Conservation (phyloP, 805 yeast genomes). For the Torulaspora maleeae region DNA sequence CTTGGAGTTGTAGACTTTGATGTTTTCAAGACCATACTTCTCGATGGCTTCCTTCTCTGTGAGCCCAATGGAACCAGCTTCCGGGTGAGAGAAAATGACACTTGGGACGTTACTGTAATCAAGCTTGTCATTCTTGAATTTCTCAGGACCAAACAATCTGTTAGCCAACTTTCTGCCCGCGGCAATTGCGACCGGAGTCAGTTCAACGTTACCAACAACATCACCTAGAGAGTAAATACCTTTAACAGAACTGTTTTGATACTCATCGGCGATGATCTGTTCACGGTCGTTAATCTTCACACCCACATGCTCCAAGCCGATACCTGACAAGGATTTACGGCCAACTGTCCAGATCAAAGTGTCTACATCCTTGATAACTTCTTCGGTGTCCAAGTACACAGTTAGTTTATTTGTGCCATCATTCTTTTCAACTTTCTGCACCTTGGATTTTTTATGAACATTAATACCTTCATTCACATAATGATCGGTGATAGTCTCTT, state of each 20-base stretch:
- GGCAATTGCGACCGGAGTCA: conserved; percentile 98
- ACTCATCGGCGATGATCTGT: conserved; percentile 78
- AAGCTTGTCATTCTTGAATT: conserved; percentile 67
- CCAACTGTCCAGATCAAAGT: conserved; percentile 92
- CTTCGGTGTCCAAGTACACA: conserved; percentile 41
- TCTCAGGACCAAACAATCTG: conserved; percentile 80
- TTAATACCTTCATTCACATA: conserved; percentile 78
- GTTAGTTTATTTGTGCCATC: conserved; percentile 46
- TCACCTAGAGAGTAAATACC: conserved; percentile 87
- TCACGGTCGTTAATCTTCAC: conserved; percentile 56
- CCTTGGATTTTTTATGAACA: conserved; percentile 64
- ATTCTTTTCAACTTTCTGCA: conserved; percentile 44
- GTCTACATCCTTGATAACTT: conserved; percentile 66
- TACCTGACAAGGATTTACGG: conserved; percentile 66
- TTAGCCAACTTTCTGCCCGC: conserved; percentile 93
- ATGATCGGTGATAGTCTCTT: conserved; percentile 70
- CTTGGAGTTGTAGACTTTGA: conserved; percentile 76
- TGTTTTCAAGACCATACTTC: conserved; percentile 71
- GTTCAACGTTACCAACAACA: conserved; percentile 85
- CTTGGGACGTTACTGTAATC: conserved; percentile 87
- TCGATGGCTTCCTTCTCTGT: conserved; percentile 72
- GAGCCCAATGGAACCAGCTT: conserved; percentile 90
- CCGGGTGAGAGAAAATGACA: conserved; percentile 97
- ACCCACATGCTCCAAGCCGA: conserved; percentile 75
- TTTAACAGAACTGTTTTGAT: conserved; percentile 69